These are phyloP conservation scores for Rhexocercosporidium sp. DNA, from an alignment of 2,329 filamentous ascomycete species.

Conservation along the genomic window DNA sequence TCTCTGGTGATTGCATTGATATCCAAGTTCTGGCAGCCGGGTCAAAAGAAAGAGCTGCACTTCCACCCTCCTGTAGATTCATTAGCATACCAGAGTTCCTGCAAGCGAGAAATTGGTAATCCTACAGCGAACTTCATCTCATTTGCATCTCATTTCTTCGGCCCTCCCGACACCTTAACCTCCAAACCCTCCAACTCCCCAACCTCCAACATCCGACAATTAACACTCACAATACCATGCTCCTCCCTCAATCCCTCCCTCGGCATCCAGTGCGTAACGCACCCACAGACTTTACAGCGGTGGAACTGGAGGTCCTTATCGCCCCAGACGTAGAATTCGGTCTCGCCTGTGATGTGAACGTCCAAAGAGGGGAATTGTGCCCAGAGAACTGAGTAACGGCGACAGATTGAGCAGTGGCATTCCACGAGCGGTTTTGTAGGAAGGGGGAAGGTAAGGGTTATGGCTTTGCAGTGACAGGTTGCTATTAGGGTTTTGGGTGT, in stretches of 20 bases:
- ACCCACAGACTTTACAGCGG: slow-evolving; percentile 13
- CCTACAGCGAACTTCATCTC: too few relatives aligned
- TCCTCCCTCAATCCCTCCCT: slow-evolving; percentile 2
- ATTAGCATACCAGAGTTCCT: background rate
- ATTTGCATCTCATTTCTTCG: background rate
- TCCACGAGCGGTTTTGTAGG: slow-evolving; percentile 10
- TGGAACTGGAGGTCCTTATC: slow-evolving; percentile 16
- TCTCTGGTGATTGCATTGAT: too few relatives aligned
- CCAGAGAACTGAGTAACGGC: slow-evolving; percentile 9
- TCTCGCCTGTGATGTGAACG: slow-evolving; percentile 5
- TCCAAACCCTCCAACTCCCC: slow-evolving; percentile 7
- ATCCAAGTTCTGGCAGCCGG: too few relatives aligned
- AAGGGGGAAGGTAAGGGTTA: background rate
- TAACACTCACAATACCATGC: slow-evolving; percentile 5
- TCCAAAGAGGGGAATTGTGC: background rate
- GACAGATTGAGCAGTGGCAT: slow-evolving; percentile 18
- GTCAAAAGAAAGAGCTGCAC: too few relatives aligned
- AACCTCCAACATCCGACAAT: slow-evolving; percentile 14
- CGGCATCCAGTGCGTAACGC: slow-evolving; percentile 14
- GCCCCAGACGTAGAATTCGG: slow-evolving; percentile 13
- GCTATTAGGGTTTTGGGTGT: background rate
- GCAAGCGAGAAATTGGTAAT: too few relatives aligned
- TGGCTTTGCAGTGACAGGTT: background rate
- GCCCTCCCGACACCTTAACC: background rate
- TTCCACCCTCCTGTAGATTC: background rate